Base-by-base conservation (phyloP, 371 early-diverging fungal genomes). In the Syncephalastrum contaminatum region DNA sequence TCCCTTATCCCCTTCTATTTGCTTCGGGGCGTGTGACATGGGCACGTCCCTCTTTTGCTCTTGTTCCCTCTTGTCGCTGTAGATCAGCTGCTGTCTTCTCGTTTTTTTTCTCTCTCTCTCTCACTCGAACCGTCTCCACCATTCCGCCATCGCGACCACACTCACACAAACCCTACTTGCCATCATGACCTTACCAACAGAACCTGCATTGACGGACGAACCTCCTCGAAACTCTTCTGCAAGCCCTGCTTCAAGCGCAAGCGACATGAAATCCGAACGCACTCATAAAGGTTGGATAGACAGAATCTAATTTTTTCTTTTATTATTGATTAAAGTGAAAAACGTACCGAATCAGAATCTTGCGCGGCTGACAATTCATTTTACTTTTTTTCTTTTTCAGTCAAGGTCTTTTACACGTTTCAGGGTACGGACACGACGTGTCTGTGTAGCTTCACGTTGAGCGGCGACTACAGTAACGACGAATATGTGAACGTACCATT, bases 341-440 rank as follows among this genome's bases (percentile, higher is more conserved):
- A 30, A 30, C 36, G 10, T 30, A 30, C 36, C 36, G 36, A 30
- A 30, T 30, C 36, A 30, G 36, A 30, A 30, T 30, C 36, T 21
- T 6, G 14, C n/a, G 36, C 25, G 19, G 13, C 43, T 36, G 30
- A 15, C 16, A 27, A 25, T 41, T 12, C 39, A 15, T 51, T 51
- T 16, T 53, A 16, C 48, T 41, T 53, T 22, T 18, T 18, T 43
- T 51, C 15, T 36, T 24, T 58, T 51, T 45, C 41, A 73, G 73
- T 73, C 45, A 73, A 73, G 56, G 61, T 69, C 25, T 67, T 58
- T 59, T 73, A 73, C 50, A 60, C 67, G 12, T 51, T 73, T 22
- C 58, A 60, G 45, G 67, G 61, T 16, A 63, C 58, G 41, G 66
- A 64, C 19, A 60, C 70, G 60, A 77, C 68, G 39, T 62, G 77